These are phyloP conservation scores for Microbotryum scabiosae DNA, from an alignment of 1,284 basidiomycete genomes.

Conservation along the genomic window DNA sequence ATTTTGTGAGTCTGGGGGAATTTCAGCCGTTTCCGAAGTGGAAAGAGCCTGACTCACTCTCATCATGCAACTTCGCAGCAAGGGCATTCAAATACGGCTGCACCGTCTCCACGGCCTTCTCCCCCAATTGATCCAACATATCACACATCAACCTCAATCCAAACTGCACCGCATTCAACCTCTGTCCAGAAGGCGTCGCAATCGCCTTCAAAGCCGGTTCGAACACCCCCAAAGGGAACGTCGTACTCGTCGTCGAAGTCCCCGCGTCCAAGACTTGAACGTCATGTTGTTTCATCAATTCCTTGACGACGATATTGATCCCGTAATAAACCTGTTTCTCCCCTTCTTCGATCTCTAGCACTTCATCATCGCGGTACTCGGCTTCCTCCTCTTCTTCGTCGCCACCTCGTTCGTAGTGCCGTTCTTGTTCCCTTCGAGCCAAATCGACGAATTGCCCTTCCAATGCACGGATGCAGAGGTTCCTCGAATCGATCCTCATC, in stretches of 20 bases:
- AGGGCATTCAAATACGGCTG: not conserved
- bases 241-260: not conserved
- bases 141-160: conserved; percentile 5
- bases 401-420: not conserved
- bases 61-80: not conserved
- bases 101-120: not conserved
- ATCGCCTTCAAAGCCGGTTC: conserved; percentile 2
- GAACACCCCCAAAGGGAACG: conserved; percentile 2
- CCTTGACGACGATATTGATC: not conserved
- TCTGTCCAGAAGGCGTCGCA: not conserved
- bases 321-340: conserved; percentile 1
- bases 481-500: not conserved
- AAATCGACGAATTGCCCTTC: conserved; percentile 5
- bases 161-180: conserved; percentile 1
- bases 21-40: not conserved
- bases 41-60: too few relatives aligned
- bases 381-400: conserved; percentile 9
- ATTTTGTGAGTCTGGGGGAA: not conserved
- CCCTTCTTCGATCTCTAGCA: not conserved
- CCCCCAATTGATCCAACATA: not conserved
- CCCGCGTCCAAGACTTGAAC: not conserved
- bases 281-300: not conserved
- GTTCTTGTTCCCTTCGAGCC: conserved; percentile 1
- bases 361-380: not conserved
- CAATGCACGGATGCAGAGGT: conserved; percentile 1